Evolutionary conservation across 1,284 basidiomycete genomes (phyloP).

Genomic region (Coniferiporia sulphurascens): DNA sequence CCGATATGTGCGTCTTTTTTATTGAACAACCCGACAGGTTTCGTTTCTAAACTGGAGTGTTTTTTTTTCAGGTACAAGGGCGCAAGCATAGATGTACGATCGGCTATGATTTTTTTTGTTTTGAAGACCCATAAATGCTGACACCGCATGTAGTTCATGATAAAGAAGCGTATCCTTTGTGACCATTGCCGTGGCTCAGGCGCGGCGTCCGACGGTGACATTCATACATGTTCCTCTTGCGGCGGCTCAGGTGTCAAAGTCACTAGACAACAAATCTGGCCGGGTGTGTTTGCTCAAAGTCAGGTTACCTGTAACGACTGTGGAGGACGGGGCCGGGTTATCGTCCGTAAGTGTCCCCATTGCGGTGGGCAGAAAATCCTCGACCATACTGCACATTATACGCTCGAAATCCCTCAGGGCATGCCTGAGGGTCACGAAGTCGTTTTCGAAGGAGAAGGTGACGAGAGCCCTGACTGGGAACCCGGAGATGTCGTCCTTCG

Average conservation of each 20-base stretch:
- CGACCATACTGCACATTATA: conserved; percentile 77
- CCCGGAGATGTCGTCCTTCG: conserved; percentile 86
- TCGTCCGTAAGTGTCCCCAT: conserved; percentile 73
- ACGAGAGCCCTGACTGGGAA: conserved; percentile 91
- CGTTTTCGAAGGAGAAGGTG: conserved; percentile 88
- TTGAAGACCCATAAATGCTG: background rate
- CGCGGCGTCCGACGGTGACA: conserved; percentile 81
- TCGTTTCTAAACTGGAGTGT: conserved; percentile 16
- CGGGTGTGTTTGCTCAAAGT: conserved; percentile 87
- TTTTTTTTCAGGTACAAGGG: conserved; percentile 62
- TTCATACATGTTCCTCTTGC: conserved; percentile 78
- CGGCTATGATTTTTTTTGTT: background rate
- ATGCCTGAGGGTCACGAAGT: conserved; percentile 91
- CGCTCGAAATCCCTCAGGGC: conserved; percentile 78
- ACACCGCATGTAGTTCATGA: conserved; percentile 62
- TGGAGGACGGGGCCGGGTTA: conserved; percentile 74
- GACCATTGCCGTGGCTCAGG: conserved; percentile 91
- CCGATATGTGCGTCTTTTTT: conserved; percentile 62
- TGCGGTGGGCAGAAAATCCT: conserved; percentile 82
- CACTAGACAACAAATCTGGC: conserved; percentile 89
- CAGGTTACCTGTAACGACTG: conserved; percentile 75
- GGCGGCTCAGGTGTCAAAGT: conserved; percentile 82
- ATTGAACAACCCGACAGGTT: background rate
- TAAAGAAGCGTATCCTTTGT: conserved; percentile 85
- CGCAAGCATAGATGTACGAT: conserved; percentile 71